These are phyloP conservation scores for Vachellia collinsii DNA, from an alignment of 306 rosid species.

Conservation along the genomic window DNA sequence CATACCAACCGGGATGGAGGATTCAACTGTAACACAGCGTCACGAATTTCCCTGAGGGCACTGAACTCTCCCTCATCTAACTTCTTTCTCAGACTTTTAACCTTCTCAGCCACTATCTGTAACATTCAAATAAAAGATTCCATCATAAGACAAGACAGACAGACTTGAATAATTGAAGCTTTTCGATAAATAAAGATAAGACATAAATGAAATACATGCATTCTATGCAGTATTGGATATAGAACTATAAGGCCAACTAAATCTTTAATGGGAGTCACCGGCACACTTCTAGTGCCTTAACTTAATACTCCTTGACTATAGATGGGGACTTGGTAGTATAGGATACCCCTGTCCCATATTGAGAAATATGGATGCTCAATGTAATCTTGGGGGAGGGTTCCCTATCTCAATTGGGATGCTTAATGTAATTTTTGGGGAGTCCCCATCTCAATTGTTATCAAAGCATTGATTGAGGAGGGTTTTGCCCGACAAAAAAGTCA, in stretches of 20 bases:
- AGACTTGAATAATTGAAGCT: slow-evolving; percentile 11
- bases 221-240: slow-evolving; percentile 16
- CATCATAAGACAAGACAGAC: slow-evolving; percentile 28
- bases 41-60: slow-evolving; percentile 77
- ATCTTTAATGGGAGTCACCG: background rate
- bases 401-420: background rate
- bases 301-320: slow-evolving; percentile 18
- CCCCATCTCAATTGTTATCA: background rate
- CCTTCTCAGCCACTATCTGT: slow-evolving; percentile 77
- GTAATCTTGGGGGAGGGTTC: background rate
- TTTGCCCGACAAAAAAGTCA: background rate
- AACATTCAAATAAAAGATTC: slow-evolving; percentile 28
- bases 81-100: slow-evolving; percentile 64
- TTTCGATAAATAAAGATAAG: slow-evolving; percentile 1
- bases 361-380: background rate
- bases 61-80: slow-evolving; percentile 65
- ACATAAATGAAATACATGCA: slow-evolving; percentile 1
- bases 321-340: background rate
- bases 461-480: too few species aligned
- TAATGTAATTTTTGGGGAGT: background rate
- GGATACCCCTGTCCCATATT: background rate
- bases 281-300: slow-evolving; percentile 17
- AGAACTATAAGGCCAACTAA: slow-evolving; percentile 17
- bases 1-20: slow-evolving; percentile 81
- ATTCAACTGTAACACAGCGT: slow-evolving; percentile 75